Base-by-base conservation (phyloP, 2,329 filamentous ascomycete species). In the Penicillium sp. region DNA sequence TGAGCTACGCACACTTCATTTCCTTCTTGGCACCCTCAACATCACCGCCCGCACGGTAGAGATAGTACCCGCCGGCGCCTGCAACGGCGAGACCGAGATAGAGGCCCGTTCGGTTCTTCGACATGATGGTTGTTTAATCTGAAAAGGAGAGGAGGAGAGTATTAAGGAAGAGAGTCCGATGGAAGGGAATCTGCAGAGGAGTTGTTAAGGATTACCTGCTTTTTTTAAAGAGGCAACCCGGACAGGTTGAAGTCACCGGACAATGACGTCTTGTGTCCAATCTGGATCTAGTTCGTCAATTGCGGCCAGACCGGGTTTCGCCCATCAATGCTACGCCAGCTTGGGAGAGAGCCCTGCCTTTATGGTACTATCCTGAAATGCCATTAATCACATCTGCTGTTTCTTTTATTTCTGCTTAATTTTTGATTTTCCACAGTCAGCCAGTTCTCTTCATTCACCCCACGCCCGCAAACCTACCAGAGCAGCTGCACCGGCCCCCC, bases 1-100 rank as follows among this genome's bases (percentile, higher is more conserved):
- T 45, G 13, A 40, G 6, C 16, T 21, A 78, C 86, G 42, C 78
- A 96, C 93, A 84, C 80, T 96, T 90, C 64, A 90, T 83, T 74
- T 94, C 82, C 81, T 93, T 90, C 82, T 92, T 86, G n/a, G 92
- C 93, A 46, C 83, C 86, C 75, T 89, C 90, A 48, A 91, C 82
- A 73, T 86, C 84, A 54, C 93, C 92, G 58, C 93, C 93, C 14
- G 92, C 89, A 48, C 78, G 82, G 81, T 96, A 99, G 59, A 97
- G 83, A 80, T 97, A 97, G 82, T 96, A 97, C 39, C 89, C 91
- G 54, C 87, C 79, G 61, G 86, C 88, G 66, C 84, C 85, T 28
- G 83, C 87, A 61, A 84, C 86, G 55, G 81, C 83, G 63, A 86
- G 75, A 65, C 87, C 72, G 28, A 78, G 62, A 64, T 71, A 75